Conservation (phyloP, 2,329 filamentous ascomycete genomes). For the Neonectria neomacrospora region DNA sequence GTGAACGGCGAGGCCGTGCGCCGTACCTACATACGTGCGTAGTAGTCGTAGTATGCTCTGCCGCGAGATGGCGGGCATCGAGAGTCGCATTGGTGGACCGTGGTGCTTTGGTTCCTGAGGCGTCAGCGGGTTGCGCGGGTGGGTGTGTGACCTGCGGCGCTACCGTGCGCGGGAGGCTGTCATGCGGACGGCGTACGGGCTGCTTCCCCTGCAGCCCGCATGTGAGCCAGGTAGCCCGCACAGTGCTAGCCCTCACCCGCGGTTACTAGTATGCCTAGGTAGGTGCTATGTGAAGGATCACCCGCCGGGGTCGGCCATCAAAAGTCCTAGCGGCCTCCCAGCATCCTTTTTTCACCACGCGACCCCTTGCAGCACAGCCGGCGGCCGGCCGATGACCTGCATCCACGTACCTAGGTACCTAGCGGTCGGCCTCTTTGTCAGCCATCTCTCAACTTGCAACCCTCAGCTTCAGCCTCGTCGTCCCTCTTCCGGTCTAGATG, state of each 20-base stretch:
- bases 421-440: no score
- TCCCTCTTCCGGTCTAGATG: not conserved
- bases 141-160: constrained; percentile 29
- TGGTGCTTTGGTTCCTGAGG: constrained; percentile 32
- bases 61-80: not conserved
- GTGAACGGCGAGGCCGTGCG: constrained; percentile 24
- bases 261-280: no score
- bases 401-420: no score
- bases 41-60: no score
- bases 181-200: constrained; percentile 3
- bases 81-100: constrained; percentile 2
- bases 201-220: not conserved
- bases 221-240: not conserved
- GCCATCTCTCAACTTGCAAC: not conserved
- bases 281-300: no score
- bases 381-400: constrained; percentile 13
- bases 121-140: constrained; percentile 34
- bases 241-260: constrained; percentile 13
- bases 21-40: not conserved
- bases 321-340: constrained; percentile 24
- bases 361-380: constrained; percentile 16
- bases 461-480: not conserved
- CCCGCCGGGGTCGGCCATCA: constrained; percentile 5
- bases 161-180: constrained; percentile 22
- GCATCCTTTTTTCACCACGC: no score